Percentiles rank a stretch among this genome's conserved stretches.
phyloP scores from a whole-genome alignment of 2,329 filamentous ascomycete genomes.

The Paecilomyces sp. region DNA sequence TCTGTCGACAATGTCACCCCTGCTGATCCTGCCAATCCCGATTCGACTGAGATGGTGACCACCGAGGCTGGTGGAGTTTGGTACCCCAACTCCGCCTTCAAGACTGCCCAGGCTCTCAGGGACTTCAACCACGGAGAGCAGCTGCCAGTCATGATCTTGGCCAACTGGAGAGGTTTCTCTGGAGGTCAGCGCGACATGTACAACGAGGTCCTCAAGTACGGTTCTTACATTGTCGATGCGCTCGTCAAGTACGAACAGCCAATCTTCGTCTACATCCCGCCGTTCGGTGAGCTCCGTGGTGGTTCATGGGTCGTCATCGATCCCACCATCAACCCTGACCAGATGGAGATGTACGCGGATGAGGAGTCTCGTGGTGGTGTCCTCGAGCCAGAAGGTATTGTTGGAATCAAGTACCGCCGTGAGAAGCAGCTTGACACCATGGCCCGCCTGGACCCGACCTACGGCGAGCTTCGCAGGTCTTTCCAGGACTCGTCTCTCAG shows the following conservation, averaged over 20 bases:
- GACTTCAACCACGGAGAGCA: slow-evolving; percentile 99
- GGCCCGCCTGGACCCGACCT: slow-evolving; percentile 81
- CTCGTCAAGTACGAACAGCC: slow-evolving; percentile 98
- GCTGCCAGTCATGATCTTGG: slow-evolving; percentile 95
- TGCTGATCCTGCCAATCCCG: slow-evolving; percentile 93
- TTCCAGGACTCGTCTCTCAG: slow-evolving; percentile 60
- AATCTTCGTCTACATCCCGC: slow-evolving; percentile 98
- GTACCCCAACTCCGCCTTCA: slow-evolving; percentile 99
- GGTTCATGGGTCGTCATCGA: slow-evolving; percentile 99
- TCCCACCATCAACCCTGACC: slow-evolving; percentile 91
- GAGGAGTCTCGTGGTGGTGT: slow-evolving; percentile 93
- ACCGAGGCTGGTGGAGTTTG: slow-evolving; percentile 97
- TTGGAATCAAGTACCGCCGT: slow-evolving; percentile 97
- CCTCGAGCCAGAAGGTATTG: slow-evolving; percentile 93
- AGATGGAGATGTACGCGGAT: slow-evolving; percentile 99
- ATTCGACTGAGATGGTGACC: slow-evolving; percentile 91
- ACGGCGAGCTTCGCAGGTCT: slow-evolving; percentile 76
- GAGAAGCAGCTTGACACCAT: slow-evolving; percentile 97
- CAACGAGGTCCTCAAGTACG: slow-evolving; percentile 99
- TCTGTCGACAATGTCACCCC: slow-evolving; percentile 95
- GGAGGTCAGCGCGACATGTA: slow-evolving; percentile 99
- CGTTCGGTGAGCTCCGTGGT: slow-evolving; percentile 92
- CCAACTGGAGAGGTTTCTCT: slow-evolving; percentile 99
- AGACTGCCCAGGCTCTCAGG: slow-evolving; percentile 96
- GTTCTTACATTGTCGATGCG: slow-evolving; percentile 97